phyloP scores from a whole-genome alignment of 208 protist species.

The Trypanosoma conorhini region DNA sequence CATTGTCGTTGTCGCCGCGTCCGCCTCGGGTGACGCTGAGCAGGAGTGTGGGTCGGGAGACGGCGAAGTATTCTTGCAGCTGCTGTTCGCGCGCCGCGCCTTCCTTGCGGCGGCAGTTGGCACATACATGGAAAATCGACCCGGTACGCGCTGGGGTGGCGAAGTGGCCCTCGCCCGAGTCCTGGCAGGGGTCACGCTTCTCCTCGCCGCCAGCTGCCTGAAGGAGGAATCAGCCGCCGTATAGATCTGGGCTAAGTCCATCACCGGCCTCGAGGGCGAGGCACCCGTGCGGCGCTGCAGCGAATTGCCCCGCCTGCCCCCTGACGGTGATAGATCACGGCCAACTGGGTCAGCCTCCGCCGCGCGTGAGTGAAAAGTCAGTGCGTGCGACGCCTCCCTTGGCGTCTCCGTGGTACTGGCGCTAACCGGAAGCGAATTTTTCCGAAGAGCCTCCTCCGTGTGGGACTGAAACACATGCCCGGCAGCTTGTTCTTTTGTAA shows the following conservation, averaged over 20 bases:
- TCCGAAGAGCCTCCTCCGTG: constrained; percentile 3
- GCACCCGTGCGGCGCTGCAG: neutral
- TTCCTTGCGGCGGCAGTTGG: constrained; percentile 8
- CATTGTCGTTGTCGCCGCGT: neutral
- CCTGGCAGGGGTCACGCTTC: neutral
- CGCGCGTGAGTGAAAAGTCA: neutral
- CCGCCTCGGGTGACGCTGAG: neutral
- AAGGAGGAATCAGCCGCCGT: neutral
- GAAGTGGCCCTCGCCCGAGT: neutral
- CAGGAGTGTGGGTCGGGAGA: neutral
- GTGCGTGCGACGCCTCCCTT: neutral
- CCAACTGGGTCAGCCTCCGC: neutral
- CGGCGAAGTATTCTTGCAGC: constrained; percentile 2
- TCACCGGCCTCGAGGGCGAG: neutral
- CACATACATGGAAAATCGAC: constrained; percentile 40
- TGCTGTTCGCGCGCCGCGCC: neutral
- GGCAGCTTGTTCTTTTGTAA: neutral
- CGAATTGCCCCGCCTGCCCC: neutral
- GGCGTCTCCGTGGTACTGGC: neutral
- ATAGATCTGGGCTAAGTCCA: constrained; percentile 22
- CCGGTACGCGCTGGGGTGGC: constrained; percentile 12
- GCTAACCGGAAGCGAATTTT: neutral
- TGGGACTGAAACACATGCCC: constrained; percentile 11
- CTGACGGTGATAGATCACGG: neutral
- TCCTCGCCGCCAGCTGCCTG: neutral